Conservation (phyloP, 495 filamentous ascomycete species). For the Aspergillus saccharolyticus region DNA sequence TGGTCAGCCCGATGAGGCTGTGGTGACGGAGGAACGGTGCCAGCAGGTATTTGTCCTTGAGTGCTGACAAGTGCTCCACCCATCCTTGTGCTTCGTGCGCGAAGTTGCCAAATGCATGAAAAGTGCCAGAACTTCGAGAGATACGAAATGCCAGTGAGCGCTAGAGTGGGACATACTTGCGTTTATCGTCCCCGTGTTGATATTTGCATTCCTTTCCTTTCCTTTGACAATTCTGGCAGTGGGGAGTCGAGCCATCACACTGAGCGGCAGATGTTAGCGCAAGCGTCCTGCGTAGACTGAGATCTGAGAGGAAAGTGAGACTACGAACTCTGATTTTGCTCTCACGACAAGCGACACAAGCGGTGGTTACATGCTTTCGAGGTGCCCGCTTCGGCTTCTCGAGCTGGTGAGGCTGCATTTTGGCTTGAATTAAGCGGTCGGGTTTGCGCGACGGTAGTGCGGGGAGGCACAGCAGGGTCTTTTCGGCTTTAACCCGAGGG, state of each 20-base stretch:
- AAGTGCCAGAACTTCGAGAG: no score
- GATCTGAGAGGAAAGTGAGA: conserved; percentile 5
- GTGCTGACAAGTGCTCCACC: neutral
- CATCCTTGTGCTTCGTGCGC: neutral
- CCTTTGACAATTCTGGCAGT: conserved; percentile 46
- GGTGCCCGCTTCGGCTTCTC: conserved; percentile 35
- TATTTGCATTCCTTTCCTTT: conserved; percentile 46
- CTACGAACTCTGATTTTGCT: conserved; percentile 44
- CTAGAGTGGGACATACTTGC: conserved; percentile 33
- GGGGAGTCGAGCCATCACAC: conserved; percentile 44
- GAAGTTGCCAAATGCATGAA: neutral
- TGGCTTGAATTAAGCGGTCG: neutral
- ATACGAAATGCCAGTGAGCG: no score
- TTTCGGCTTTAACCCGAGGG: neutral
- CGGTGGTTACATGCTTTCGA: conserved; percentile 45
- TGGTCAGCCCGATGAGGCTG: conserved; percentile 1
- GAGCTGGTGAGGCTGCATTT: conserved; percentile 27
- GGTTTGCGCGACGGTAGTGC: neutral
- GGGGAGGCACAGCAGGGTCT: neutral
- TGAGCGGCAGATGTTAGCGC: conserved; percentile 10
- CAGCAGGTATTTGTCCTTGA: neutral
- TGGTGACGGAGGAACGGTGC: neutral
- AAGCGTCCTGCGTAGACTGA: neutral
- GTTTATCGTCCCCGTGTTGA: conserved; percentile 46
- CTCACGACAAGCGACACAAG: conserved; percentile 46